Evolutionary conservation across 768 basidiomycete genomes (phyloP), one percentile per base, ranked within the genome.

Genomic region (Roridomyces roridus): DNA sequence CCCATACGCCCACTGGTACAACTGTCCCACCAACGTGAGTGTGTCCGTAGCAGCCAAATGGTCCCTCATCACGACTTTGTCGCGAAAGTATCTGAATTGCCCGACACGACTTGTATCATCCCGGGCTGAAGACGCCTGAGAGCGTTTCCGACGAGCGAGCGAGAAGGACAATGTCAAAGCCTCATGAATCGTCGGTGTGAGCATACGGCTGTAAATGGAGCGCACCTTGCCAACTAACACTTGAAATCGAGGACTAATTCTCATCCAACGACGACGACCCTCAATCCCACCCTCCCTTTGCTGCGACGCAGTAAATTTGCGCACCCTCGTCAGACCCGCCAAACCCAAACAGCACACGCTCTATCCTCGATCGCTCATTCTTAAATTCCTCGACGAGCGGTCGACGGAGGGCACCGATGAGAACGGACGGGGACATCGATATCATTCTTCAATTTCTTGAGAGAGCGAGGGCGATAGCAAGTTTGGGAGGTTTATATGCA

Each of bases 351-450:
- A 1, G 50, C 50, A 51, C 18, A 31, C 50, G 50, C 41, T 41
- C 15, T 21, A 51, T 42, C 28, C 35, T 42, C 8, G 50, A 31
- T 31, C 35, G 41, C 14, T 51, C 20, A 15, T 35, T 51, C 23
- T 34, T 15, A 14, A 51, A 51, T 25, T 51, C 50, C 40, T 51
- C 50, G 36, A 51, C 50, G 29, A 51, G 50, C 12, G 50, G 50
- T 17, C 39, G 18, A 17, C 50, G 40, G 11, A 51, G 40, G 17
- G 50, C 41, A 18, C 50, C 50, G 11, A 51, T 51, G 21, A 51
- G 50, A 18, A 51, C 50, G 6, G 40, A 34, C 29, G 50, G 50
- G 9, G 50, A 28, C 50, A 51, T 51, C 34, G 40, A 21, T 2
- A 26, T 23, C 10, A 35, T 9, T n/a, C n/a, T n/a, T n/a, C n/a